Conservation (phyloP, 2,329 filamentous ascomycete species). For the Trichoderma lentiforme region DNA sequence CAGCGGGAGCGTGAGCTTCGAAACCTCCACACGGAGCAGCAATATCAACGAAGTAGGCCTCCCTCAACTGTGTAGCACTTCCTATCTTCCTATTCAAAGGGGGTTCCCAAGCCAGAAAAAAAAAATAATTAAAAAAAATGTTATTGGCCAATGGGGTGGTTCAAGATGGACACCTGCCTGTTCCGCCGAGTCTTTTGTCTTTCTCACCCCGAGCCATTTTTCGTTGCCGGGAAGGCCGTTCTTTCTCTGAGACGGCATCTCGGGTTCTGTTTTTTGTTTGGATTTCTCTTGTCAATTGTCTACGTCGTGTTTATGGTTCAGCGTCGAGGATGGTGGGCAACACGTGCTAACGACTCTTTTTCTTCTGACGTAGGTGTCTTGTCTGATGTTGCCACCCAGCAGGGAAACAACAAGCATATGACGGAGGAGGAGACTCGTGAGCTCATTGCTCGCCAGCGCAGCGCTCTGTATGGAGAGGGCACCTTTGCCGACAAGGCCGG, state of each 20-base stretch:
- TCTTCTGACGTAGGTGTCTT: conserved; percentile 48
- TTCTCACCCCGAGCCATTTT: conserved; percentile 14
- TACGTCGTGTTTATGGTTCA: conserved; percentile 22
- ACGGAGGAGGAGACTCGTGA: conserved; percentile 95
- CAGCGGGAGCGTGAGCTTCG: conserved; percentile 98
- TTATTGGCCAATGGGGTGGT: conserved; percentile 22
- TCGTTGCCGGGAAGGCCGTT: conserved; percentile 13
- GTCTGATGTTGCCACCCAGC: conserved; percentile 41
- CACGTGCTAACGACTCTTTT: conserved; percentile 37
- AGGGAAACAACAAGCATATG: conserved; percentile 70
- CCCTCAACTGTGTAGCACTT: conserved; percentile 68
- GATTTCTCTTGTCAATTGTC: conserved; percentile 11
- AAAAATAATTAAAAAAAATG: conserved; percentile 34
- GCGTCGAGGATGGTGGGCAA: conserved; percentile 26
- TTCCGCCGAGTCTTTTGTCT: conserved; percentile 15
- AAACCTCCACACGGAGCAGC: conserved; percentile 99
- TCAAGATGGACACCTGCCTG: conserved; percentile 20
- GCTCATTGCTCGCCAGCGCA: conserved; percentile 92
- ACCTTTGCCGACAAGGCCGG: conserved; percentile 64
- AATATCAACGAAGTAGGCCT: conserved; percentile 99
- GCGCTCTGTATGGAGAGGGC: conserved; percentile 82
- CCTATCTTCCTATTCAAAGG: conserved; percentile 31
- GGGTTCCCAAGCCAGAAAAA: conserved; percentile 25
- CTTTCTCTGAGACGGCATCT: not conserved
- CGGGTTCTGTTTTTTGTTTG: not conserved